A percentile compares a stretch with the other conserved stretches of the same genome.
Conservation (phyloP, 176 grass and related monocot species). For the Oropetium thomaeum region DNA sequence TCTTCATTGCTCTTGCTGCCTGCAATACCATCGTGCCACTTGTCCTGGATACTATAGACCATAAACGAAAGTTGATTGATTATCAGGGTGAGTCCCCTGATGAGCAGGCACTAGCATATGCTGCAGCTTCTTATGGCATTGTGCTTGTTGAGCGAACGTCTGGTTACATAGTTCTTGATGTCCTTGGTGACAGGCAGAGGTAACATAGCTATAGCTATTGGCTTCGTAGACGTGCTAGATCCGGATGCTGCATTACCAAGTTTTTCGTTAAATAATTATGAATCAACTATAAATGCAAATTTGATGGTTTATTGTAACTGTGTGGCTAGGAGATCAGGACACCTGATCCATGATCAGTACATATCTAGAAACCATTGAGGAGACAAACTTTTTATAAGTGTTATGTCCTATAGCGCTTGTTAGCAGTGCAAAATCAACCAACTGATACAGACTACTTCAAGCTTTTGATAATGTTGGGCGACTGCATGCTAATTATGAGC, state of each 20-base stretch:
- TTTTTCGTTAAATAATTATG: background rate
- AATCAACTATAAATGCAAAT: background rate
- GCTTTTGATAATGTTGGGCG: background rate
- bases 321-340: background rate
- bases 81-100: constrained; percentile 94
- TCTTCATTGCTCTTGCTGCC: constrained; percentile 69
- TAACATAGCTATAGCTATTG: constrained; percentile 37
- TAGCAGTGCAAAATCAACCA: background rate
- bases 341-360: background rate
- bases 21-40: constrained; percentile 89
- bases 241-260: background rate
- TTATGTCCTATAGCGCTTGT: background rate
- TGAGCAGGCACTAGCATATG: constrained; percentile 84
- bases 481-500: constrained; percentile 17
- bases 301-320: background rate
- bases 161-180: constrained; percentile 65
- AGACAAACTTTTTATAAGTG: background rate
- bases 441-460: background rate
- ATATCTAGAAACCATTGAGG: constrained; percentile 8
- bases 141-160: constrained; percentile 82
- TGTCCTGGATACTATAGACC: constrained; percentile 55
- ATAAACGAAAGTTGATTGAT: constrained; percentile 69
- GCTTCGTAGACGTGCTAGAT: constrained; percentile 1
- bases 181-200: constrained; percentile 77
- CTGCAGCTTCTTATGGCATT: constrained; percentile 83